phyloP scores from a whole-genome alignment of 768 basidiomycete species.

The Pleurotus salmoneostramineus region DNA sequence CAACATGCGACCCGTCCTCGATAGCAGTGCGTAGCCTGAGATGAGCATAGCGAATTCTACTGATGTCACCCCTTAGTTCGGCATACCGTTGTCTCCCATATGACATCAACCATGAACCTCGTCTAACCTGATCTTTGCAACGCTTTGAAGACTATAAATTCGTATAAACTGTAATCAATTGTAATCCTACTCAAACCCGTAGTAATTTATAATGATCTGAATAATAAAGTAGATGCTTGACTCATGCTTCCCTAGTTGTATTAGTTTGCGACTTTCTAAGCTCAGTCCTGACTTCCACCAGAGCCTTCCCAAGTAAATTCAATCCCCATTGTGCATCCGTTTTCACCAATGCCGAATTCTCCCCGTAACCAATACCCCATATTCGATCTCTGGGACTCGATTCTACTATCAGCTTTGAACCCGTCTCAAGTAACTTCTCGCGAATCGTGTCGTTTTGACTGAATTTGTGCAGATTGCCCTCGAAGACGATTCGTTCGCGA shows the following conservation, averaged over 20 bases:
- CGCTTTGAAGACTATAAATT: too few species aligned
- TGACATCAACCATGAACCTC: not conserved
- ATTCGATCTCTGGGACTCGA: slow-evolving; percentile 57
- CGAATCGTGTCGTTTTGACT: slow-evolving; percentile 38
- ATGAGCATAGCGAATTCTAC: too few species aligned
- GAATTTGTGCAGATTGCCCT: slow-evolving; percentile 56
- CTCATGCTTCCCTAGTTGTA: too few species aligned
- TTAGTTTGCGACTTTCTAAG: slow-evolving; percentile 21
- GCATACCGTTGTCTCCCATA: not conserved
- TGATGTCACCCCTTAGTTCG: not conserved
- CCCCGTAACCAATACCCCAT: slow-evolving; percentile 61
- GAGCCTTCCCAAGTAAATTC: slow-evolving; percentile 50
- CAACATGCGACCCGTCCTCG: not conserved
- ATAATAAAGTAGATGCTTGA: too few species aligned
- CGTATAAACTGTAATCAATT: too few species aligned
- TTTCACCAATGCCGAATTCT: slow-evolving; percentile 38
- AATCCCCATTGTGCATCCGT: slow-evolving; percentile 45
- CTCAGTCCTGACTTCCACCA: slow-evolving; percentile 34
- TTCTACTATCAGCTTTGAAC: slow-evolving; percentile 46
- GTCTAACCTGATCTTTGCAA: too few species aligned
- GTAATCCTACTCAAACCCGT: too few species aligned
- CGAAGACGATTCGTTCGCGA: slow-evolving; percentile 45
- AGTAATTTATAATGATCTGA: too few species aligned
- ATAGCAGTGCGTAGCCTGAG: not conserved
- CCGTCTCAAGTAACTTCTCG: slow-evolving; percentile 40